These are phyloP conservation scores for Phaseolus lunatus DNA, from an alignment of 306 rosid species.

Conservation along the genomic window DNA sequence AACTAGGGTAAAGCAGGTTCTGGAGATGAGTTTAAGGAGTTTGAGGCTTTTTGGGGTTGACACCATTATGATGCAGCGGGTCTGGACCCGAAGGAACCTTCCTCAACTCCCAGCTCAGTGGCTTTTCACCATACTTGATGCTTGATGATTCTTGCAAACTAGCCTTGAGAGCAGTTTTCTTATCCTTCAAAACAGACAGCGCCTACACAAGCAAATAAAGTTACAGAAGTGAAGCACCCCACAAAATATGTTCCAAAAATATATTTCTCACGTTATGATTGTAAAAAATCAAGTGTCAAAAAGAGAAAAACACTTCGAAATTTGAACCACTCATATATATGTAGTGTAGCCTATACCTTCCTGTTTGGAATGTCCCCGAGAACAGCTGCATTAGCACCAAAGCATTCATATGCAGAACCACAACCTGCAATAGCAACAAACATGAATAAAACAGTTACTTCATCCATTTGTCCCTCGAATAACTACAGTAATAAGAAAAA, in stretches of 20 bases:
- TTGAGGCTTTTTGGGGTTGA: slow-evolving; percentile 61
- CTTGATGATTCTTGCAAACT: slow-evolving; percentile 49
- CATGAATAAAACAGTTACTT: not conserved
- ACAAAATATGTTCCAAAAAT: not conserved
- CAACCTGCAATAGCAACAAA: slow-evolving; percentile 46
- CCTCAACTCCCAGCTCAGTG: slow-evolving; percentile 57
- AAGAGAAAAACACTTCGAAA: not conserved
- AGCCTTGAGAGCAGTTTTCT: slow-evolving; percentile 34
- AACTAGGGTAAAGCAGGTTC: not conserved
- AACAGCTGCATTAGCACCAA: slow-evolving; percentile 40
- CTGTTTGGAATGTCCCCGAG: slow-evolving; percentile 46
- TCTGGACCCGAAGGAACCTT: slow-evolving; percentile 78
- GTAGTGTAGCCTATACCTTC: slow-evolving; percentile 55
- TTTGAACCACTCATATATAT: not conserved
- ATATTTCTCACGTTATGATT: slow-evolving; percentile 10
- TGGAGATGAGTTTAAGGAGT: slow-evolving; percentile 46
- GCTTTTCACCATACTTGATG: slow-evolving; percentile 26
- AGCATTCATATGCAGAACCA: slow-evolving; percentile 46
- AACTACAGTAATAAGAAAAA: not conserved
- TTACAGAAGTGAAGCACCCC: slow-evolving; percentile 1
- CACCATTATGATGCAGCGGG: slow-evolving; percentile 72
- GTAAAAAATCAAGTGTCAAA: not conserved
- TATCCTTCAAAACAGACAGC: slow-evolving; percentile 48
- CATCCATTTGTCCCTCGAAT: not conserved
- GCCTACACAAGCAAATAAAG: slow-evolving; percentile 44